Conservation (phyloP, 2,329 filamentous ascomycete genomes). For the Hypoxylon sp. region DNA sequence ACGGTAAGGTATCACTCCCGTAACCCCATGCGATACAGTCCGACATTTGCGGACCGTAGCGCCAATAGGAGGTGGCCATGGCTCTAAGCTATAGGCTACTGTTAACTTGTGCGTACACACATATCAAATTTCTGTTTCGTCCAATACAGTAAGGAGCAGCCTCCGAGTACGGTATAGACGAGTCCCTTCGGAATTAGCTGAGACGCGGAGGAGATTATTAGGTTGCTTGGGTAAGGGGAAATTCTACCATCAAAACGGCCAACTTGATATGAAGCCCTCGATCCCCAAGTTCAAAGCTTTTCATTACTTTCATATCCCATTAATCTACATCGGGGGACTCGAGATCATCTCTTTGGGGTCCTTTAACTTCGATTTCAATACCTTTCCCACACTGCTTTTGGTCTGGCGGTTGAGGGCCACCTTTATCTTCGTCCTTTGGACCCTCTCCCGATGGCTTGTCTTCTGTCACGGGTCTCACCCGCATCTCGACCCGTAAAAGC, state of each 20-base stretch:
- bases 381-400: constrained; percentile 26
- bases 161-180: not conserved
- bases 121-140: not conserved
- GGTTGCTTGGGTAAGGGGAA: not conserved
- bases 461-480: constrained; percentile 40
- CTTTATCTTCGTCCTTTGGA: constrained; percentile 25
- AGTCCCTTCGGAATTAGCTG: not conserved
- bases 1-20: not conserved
- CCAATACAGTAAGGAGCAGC: not conserved
- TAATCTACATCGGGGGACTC: constrained; percentile 49
- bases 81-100: not conserved
- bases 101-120: not conserved
- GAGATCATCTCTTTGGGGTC: constrained; percentile 29
- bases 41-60: not conserved
- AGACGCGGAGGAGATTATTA: not conserved
- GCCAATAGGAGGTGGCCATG: not conserved
- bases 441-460: constrained; percentile 22
- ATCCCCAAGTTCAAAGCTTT: not conserved
- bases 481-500: constrained; percentile 65
- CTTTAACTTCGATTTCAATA: constrained; percentile 21
- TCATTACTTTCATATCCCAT: not conserved
- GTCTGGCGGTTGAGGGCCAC: constrained; percentile 4
- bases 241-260: not conserved
- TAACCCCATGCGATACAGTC: not conserved
- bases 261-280: not conserved